A percentile compares a stretch with the other conserved stretches of the same genome.
Conservation (phyloP, 495 filamentous ascomycete species). For the Hypoxylon cercidicola region DNA sequence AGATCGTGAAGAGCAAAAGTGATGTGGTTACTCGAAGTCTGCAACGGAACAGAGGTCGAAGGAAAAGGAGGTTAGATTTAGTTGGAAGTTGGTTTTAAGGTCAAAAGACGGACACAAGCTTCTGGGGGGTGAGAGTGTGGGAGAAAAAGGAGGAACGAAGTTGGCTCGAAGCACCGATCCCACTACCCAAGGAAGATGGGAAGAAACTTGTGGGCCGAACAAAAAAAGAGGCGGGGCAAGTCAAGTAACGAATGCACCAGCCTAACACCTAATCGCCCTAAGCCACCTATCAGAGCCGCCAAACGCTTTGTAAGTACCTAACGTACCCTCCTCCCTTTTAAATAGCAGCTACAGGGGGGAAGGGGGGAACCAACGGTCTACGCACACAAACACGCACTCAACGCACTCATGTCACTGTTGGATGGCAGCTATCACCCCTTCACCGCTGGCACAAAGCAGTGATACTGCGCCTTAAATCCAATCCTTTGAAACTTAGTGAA, state of each 20-base stretch:
- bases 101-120: slow-evolving; percentile 49
- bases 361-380: slow-evolving; percentile 28
- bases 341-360: slow-evolving; percentile 19
- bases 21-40: slow-evolving; percentile 48
- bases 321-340: slow-evolving; percentile 24
- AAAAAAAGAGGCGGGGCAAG: slow-evolving; percentile 48
- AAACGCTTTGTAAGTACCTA: slow-evolving; percentile 4
- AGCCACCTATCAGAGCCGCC: not conserved
- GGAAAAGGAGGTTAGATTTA: slow-evolving; percentile 55
- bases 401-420: not conserved
- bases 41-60: slow-evolving; percentile 50
- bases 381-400: slow-evolving; percentile 31
- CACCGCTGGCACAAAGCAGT: slow-evolving; percentile 23
- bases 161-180: slow-evolving; percentile 44
- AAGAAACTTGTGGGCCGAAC: slow-evolving; percentile 48
- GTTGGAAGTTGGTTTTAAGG: slow-evolving; percentile 64
- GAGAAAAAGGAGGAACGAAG: slow-evolving; percentile 48
- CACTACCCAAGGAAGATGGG: slow-evolving; percentile 32
- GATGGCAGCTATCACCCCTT: slow-evolving; percentile 13
- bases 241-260: slow-evolving; percentile 30
- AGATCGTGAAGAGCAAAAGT: slow-evolving; percentile 54
- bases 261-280: not conserved
- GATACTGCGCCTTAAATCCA: slow-evolving; percentile 4
- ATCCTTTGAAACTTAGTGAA: slow-evolving; percentile 7
- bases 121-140: slow-evolving; percentile 40